Evolutionary conservation across 371 early-diverging fungal species (phyloP).

Genomic region (Basidiobolus meristosporus): DNA sequence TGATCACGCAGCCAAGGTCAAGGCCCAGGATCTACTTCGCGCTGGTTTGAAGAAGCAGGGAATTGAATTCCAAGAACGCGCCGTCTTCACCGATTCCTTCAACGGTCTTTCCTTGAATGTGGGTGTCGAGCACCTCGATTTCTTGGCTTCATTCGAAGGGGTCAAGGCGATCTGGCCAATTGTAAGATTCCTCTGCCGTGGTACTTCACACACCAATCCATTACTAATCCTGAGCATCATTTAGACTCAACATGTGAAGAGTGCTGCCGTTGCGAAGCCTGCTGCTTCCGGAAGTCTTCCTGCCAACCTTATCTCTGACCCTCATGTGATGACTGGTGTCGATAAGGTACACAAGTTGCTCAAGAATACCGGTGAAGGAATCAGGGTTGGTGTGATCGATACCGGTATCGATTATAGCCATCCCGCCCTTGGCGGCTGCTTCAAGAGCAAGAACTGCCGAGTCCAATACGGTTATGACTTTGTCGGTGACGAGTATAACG

Average conservation of each 20-base stretch:
- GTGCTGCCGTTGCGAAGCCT: no score
- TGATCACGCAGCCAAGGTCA: not conserved
- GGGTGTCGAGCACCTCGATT: not conserved
- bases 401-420: conserved; percentile 28
- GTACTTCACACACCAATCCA: no score
- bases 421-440: conserved; percentile 28
- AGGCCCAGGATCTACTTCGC: not conserved
- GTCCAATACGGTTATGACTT: conserved; percentile 21
- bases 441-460: conserved; percentile 18
- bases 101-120: not conserved
- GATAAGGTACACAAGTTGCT: conserved; percentile 17
- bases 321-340: conserved; percentile 42
- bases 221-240: no score
- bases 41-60: not conserved
- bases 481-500: conserved; percentile 10
- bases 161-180: conserved; percentile 13
- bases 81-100: not conserved
- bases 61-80: not conserved
- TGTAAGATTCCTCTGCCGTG: not conserved
- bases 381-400: conserved; percentile 38
- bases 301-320: conserved; percentile 5
- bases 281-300: conserved; percentile 4
- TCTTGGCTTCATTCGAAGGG: conserved; percentile 6
- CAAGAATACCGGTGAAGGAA: conserved; percentile 31
- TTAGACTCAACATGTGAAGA: no score